Percentiles rank a stretch among this genome's conserved stretches.
phyloP scores from a whole-genome alignment of 306 rosid genomes.

The Lathyrus aphaca region DNA sequence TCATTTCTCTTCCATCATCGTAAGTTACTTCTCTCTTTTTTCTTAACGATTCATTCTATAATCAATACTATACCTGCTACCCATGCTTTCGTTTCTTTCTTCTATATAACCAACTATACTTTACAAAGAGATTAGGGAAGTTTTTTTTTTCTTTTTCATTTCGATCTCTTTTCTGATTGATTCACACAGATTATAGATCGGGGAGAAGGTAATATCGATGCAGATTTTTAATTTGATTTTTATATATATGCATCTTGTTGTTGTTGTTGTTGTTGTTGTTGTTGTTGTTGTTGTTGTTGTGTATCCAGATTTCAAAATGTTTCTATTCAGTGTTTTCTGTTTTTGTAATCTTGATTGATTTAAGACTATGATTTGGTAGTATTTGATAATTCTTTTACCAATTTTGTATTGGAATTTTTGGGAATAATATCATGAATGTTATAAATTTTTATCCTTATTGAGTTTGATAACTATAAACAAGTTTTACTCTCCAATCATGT shows the following conservation, averaged over 20 bases:
- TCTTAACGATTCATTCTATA: background rate
- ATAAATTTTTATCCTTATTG: background rate
- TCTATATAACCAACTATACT: background rate
- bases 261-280: background rate
- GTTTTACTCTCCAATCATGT: background rate
- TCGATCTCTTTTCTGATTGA: background rate
- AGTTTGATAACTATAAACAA: background rate
- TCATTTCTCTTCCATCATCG: background rate
- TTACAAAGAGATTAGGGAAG: background rate
- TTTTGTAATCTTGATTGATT: background rate
- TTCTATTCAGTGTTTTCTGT: background rate
- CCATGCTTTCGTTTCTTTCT: background rate
- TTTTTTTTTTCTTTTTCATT: background rate
- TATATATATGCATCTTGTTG: background rate
- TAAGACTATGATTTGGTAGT: background rate
- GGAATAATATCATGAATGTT: background rate
- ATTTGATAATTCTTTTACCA: background rate
- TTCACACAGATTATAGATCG: background rate
- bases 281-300: background rate
- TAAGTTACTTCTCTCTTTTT: background rate
- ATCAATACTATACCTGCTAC: background rate
- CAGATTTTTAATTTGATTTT: background rate
- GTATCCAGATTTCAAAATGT: background rate
- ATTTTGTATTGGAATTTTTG: background rate
- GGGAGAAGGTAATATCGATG: background rate